Base-by-base conservation (phyloP, 768 basidiomycete species). In the Boletus subcaerulescens region DNA sequence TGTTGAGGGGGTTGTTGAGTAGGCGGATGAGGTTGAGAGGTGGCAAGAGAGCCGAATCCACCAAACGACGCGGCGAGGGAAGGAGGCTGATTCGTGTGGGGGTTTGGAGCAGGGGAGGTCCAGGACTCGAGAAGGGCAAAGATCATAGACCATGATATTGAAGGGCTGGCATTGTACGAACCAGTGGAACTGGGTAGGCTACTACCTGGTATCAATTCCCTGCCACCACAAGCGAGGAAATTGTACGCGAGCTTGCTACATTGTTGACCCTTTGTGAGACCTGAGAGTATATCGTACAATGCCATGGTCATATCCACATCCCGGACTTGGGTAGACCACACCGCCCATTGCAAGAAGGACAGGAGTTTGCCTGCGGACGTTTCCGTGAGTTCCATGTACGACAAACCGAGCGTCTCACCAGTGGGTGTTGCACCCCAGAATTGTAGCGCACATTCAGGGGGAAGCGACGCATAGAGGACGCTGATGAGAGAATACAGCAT, bases 211-310 rank as follows among this genome's bases (percentile, higher is more conserved):
- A 89, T 69, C 5, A 86, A 80, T 58, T 89, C 89, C 2, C 82
- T 83, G 2, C 83, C 82, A n/a, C 86, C 87, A 36, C 86, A 76
- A 15, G 85, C 86, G 68, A 97, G 80, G 69, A 95, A 94, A 69
- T 94, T 93, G 74, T 92, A 92, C 0, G 91, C 87, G 12, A 91
- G 76, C 63, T 92, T 88, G 60, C 91, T 91, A 62, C 90, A 91
- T 60, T 87, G 86, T 55, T 87, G 86, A 0, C 93, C 93, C 48
- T 88, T 87, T 3, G 91, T 81, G 26, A 95, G 76, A 20, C 94
- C 91, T 10, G 82, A 77, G 31, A 97, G 74, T 93, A 95, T 95
- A 61, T 95, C 90, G 66, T 92, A 93, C 48, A 93, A 71, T 0
- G 91, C 89, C 60, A 84, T 85, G 39, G 86, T 77, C 83, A 92